Percentiles rank a stretch among this genome's conserved stretches.
phyloP scores from a whole-genome alignment of 331 rosid genomes.

The Quercus lobata region DNA sequence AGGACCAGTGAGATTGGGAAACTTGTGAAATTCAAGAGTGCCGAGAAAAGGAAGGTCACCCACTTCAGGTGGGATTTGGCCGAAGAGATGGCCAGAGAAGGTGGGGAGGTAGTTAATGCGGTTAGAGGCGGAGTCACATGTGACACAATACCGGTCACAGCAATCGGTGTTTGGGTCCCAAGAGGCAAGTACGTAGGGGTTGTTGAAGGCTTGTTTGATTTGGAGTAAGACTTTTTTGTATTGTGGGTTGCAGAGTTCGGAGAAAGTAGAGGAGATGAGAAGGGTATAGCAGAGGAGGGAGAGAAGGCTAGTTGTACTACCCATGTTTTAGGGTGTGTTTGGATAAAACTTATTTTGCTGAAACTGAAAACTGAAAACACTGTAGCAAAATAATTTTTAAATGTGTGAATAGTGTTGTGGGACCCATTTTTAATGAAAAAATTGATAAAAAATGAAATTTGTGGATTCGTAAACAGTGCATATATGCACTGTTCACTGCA shows the following conservation, averaged over 20 bases:
- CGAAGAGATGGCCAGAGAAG: conserved; percentile 25
- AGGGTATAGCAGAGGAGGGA: conserved; percentile 5
- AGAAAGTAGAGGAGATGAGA: conserved; percentile 17
- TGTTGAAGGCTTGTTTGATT: conserved; percentile 47
- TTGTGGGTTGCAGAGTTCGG: conserved; percentile 43
- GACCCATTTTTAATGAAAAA: no score
- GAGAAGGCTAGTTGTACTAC: not conserved
- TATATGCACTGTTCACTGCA: no score
- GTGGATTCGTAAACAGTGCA: no score
- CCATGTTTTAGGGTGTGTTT: no score
- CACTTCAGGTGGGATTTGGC: conserved; percentile 45
- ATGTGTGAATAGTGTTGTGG: no score
- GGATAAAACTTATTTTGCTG: no score
- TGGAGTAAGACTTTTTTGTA: conserved; percentile 56
- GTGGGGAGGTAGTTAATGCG: conserved; percentile 46
- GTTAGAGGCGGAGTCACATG: conserved; percentile 42
- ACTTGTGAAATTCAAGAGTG: conserved; percentile 43
- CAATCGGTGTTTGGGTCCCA: conserved; percentile 56
- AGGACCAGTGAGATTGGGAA: conserved; percentile 54
- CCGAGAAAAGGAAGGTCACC: conserved; percentile 58
- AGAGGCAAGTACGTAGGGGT: conserved; percentile 55
- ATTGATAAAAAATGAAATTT: no score
- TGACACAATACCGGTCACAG: conserved; percentile 48
- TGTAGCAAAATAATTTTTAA: no score
- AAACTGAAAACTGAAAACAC: no score